These are phyloP conservation scores for Dictyostelium purpureum DNA, from an alignment of 78 protist species.

Conservation along the genomic window DNA sequence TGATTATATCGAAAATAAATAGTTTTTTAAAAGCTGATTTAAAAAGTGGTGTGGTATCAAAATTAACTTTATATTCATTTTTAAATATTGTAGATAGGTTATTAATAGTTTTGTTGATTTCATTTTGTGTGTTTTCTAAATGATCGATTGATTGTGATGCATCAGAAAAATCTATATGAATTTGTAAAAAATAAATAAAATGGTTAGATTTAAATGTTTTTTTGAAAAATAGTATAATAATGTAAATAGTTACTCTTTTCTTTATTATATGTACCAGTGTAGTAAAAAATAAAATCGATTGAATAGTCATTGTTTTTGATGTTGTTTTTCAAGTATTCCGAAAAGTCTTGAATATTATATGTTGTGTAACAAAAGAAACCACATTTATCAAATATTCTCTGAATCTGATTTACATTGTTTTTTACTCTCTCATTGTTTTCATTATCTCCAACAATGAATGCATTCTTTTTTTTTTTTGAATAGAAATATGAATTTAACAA, in stretches of 20 bases:
- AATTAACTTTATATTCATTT: neutral
- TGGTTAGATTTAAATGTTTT: no score
- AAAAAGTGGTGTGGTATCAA: neutral
- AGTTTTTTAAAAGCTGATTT: neutral
- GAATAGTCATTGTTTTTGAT: neutral
- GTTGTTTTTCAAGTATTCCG: no score
- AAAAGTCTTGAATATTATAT: neutral
- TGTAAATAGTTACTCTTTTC: neutral
- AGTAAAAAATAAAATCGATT: neutral
- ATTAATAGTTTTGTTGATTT: no score
- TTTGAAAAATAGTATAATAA: no score
- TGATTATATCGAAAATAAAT: neutral
- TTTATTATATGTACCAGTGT: neutral
- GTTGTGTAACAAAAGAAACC: neutral
- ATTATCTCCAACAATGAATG: neutral
- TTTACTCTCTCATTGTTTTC: neutral
- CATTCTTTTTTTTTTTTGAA: neutral
- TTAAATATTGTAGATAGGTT: neutral
- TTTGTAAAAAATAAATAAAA: no score
- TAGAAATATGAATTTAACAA: no score
- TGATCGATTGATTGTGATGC: neutral
- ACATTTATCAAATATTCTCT: neutral
- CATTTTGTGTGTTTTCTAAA: no score
- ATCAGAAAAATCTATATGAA: neutral
- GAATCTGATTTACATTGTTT: neutral